Percentiles rank a stretch among this genome's conserved stretches.
These are phyloP conservation scores for Pyrenochaeta sp. DNA, from an alignment of 2,329 filamentous ascomycete species.

Conservation along the genomic window DNA sequence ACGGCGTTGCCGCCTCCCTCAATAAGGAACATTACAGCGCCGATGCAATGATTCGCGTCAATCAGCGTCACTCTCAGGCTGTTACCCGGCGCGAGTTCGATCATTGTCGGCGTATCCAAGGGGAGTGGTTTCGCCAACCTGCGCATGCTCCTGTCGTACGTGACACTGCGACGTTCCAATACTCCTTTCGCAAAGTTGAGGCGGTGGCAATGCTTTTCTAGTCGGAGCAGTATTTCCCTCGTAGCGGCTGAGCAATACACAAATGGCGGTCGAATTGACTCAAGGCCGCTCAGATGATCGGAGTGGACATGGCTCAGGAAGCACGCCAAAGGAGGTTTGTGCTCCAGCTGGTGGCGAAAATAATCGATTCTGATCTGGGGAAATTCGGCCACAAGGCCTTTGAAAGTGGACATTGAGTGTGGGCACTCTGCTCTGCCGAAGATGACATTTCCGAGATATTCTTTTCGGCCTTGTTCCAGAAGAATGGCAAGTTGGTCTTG, in stretches of 20 bases:
- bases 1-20: slow-evolving; percentile 76
- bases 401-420: slow-evolving; percentile 46
- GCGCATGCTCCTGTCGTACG: slow-evolving; percentile 75
- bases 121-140: slow-evolving; percentile 81
- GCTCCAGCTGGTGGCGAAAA: slow-evolving; percentile 69
- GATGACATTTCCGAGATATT: slow-evolving; percentile 8
- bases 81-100: slow-evolving; percentile 75
- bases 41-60: slow-evolving; percentile 91
- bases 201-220: slow-evolving; percentile 81
- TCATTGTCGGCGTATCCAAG: slow-evolving; percentile 76
- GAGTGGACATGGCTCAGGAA: slow-evolving; percentile 94
- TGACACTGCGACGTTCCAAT: slow-evolving; percentile 75
- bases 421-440: not conserved
- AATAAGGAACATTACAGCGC: slow-evolving; percentile 91
- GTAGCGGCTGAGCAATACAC: slow-evolving; percentile 91
- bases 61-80: slow-evolving; percentile 83
- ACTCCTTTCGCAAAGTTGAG: slow-evolving; percentile 83
- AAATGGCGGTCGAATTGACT: slow-evolving; percentile 78
- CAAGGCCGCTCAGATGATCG: slow-evolving; percentile 84
- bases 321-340: slow-evolving; percentile 75
- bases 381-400: slow-evolving; percentile 64
- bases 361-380: slow-evolving; percentile 84
- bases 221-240: slow-evolving; percentile 76
- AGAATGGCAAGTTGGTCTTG: too few species aligned
- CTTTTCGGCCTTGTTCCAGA: too few species aligned